A percentile compares a stretch with the other conserved stretches of the same genome.
These are phyloP conservation scores for Xylariaceae sp. DNA, from an alignment of 2,329 filamentous ascomycete genomes.

Conservation along the genomic window DNA sequence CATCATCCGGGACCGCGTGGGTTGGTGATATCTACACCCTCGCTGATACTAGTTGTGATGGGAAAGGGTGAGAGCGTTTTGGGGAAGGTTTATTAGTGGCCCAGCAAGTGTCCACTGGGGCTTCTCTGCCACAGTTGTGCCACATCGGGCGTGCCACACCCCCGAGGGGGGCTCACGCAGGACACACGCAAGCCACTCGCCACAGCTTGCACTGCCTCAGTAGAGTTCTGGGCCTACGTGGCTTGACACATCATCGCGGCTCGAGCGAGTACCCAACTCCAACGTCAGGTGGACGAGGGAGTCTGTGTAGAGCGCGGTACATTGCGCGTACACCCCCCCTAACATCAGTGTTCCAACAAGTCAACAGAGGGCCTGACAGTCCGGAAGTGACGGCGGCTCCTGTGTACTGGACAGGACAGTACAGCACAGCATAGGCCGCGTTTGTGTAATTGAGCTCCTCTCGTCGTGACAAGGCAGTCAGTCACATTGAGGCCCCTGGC, in stretches of 20 bases:
- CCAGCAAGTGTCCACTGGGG: background rate
- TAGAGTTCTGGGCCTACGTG: background rate
- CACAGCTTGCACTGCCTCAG: constrained; percentile 9
- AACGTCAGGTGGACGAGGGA: constrained; percentile 2
- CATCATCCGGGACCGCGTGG: too few species aligned
- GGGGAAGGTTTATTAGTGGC: background rate
- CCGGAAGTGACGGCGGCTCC: background rate
- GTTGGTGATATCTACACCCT: constrained; percentile 4
- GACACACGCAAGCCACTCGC: constrained; percentile 15
- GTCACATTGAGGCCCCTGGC: too few species aligned
- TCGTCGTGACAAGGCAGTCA: background rate
- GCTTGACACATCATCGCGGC: constrained; percentile 1
- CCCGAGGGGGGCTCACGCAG: background rate
- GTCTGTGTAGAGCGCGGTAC: too few species aligned
- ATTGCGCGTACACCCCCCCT: too few species aligned
- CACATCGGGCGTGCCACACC: background rate
- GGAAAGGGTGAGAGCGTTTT: background rate
- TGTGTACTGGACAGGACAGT: background rate
- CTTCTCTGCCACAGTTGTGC: background rate
- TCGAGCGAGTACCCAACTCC: background rate
- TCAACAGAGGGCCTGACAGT: too few species aligned
- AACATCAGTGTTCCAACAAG: too few species aligned
- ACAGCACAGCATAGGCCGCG: too few species aligned
- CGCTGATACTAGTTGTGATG: background rate
- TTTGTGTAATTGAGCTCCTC: background rate